Conservation (phyloP, 306 rosid genomes). For the Argentina anserina region DNA sequence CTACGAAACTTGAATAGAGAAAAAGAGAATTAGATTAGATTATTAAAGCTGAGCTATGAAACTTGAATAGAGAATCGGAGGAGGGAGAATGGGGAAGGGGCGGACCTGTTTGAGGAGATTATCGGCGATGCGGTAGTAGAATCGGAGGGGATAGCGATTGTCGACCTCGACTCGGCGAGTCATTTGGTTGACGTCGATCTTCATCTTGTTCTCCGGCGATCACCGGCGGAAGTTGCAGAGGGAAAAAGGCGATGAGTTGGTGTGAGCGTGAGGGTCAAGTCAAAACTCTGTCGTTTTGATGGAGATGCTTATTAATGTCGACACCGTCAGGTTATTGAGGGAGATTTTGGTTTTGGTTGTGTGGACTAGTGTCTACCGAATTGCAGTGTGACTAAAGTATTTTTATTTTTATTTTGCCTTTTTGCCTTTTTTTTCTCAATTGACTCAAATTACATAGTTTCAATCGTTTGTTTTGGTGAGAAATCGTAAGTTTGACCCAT, state of each 20-base stretch:
- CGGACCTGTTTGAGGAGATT: constrained; percentile 86
- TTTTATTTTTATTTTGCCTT: too few species aligned
- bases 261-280: constrained; percentile 23
- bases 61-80: not conserved
- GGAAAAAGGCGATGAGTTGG: not conserved
- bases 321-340: constrained; percentile 26
- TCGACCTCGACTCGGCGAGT: constrained; percentile 78
- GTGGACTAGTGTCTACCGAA: not conserved
- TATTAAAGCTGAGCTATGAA: not conserved
- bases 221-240: constrained; percentile 27
- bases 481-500: too few species aligned
- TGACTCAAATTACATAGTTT: too few species aligned
- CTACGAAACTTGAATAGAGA: not conserved
- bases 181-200: constrained; percentile 58
- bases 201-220: constrained; percentile 44
- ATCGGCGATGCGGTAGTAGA: constrained; percentile 90
- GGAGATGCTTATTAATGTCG: constrained; percentile 15
- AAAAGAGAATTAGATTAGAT: too few species aligned
- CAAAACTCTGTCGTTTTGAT: constrained; percentile 36
- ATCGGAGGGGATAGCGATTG: constrained; percentile 69
- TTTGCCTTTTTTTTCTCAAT: too few species aligned
- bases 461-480: too few species aligned
- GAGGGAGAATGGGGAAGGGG: not conserved
- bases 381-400: not conserved
- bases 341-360: not conserved